Base-by-base conservation (phyloP, 2,329 filamentous ascomycete species). In the Myriosclerotinia duriaeana region DNA sequence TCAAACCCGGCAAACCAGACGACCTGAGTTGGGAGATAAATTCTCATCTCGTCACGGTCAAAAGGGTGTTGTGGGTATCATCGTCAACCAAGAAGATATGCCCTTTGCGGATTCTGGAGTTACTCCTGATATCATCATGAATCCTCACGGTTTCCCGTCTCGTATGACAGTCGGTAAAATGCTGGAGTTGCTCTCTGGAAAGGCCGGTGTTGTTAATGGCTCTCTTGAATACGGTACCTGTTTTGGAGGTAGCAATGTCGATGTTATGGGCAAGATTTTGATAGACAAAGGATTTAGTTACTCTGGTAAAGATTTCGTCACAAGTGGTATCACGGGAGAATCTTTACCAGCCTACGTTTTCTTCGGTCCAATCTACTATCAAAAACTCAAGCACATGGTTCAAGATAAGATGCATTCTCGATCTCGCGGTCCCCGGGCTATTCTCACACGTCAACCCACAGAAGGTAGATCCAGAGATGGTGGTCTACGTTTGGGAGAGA, bases 321-420 rank as follows among this genome's bases (percentile, higher is more conserved):
- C 95, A 0, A 93, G 89, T 0, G 95, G 95, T 46, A 94, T 97
- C 76, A 98, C 95, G 0, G 96, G 95, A 74, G 95, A 99, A 79
- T 87, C 91, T 0, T 84, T 98, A 7, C 93, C 96, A 70, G 93
- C 93, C 15, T 98, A 98, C 79, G 93, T 99, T 76, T 99, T 98
- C 84, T 97, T 96, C 77, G 95, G 95, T 0, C 95, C 95, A 14
- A 99, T 99, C 79, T 99, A 97, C 82, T 99, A 99, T 82, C 95
- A 99, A 82, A 96, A 97, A 72, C 87, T 99, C 71, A 99, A 99
- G 85, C 95, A 99, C 84, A 99, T 99, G 95, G 95, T 99, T 5
- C 93, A 98, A 78, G 95, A 99, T 78, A 99, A 99, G 81, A 98
- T 99, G 95, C 95, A 99, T 80, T 94, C 92, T 42, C 92, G 95